Evolutionary conservation across 768 basidiomycete genomes (phyloP), one percentile per base, ranked within the genome.

Genomic region (Psilocybe tampanensis): DNA sequence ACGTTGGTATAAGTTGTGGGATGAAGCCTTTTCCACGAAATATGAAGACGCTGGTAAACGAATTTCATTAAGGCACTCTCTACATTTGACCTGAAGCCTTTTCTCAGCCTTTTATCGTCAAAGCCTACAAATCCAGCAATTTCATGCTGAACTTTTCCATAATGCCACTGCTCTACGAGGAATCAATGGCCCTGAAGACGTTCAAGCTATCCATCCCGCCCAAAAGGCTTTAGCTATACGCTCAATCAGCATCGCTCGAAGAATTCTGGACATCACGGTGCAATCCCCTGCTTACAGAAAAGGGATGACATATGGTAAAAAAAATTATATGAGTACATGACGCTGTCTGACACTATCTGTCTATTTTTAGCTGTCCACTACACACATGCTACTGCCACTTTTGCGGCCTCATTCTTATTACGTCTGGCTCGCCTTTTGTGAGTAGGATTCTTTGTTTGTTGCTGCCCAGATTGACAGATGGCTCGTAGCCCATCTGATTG

Each of bases 301-400:
- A 68, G 93, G 93, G 18, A 89, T 98, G 84, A 91, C 89, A 78
- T 97, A 94, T 66, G 92, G 93, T 90, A 65, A 67, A 32, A 9
- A 29, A 4, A 29, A 29, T 29, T 29, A 29, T 29, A 29, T 9
- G n/a, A n/a, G n/a, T n/a, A n/a, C n/a, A n/a, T 9, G 18, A 43
- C 19, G 43, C 32, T 21, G n/a, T 24, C 52, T 44, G 23, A 24
- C 8, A 41, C 24, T 36, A 51, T 49, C 47, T 54, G 23, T 22
- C 53, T 9, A 41, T 51, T 44, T 49, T 43, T 54, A 92, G 92
- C 93, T 15, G 90, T 94, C n/a, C 88, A 92, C 67, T 90, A 91
- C 65, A 90, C 90, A 13, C 95, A 98, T 68, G 92, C 92, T 41
- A 92, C 93, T 24, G 95, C 95, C 5, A 96, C 95, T 0, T 98